Evolutionary conservation across 1,139 yeast genomes (phyloP).

Genomic region (Zygosaccharomyces sapae): DNA sequence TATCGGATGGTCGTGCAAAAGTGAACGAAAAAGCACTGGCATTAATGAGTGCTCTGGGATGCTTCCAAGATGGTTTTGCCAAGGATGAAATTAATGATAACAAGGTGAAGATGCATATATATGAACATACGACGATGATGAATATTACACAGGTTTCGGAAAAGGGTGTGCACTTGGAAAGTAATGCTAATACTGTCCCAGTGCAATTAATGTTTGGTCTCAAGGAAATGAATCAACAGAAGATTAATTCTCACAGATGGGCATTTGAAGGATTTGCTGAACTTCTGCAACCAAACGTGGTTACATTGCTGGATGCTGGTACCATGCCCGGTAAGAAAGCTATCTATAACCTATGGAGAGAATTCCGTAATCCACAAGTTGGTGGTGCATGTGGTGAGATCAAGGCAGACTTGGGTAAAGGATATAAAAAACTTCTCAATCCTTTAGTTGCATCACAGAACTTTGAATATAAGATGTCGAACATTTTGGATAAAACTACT

Average conservation of each 20-base stretch:
- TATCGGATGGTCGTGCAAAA: constrained; percentile 92
- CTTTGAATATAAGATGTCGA: constrained; percentile 89
- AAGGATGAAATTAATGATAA: constrained; percentile 83
- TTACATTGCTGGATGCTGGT: constrained; percentile 85
- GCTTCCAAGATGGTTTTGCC: constrained; percentile 92
- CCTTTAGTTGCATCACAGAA: constrained; percentile 92
- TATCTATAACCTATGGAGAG: constrained; percentile 82
- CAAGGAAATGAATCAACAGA: constrained; percentile 84
- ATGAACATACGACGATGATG: constrained; percentile 74
- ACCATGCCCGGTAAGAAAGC: constrained; percentile 88
- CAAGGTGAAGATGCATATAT: constrained; percentile 85
- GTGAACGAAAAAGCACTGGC: constrained; percentile 80
- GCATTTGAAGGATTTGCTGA: constrained; percentile 90
- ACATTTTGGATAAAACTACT: constrained; percentile 84
- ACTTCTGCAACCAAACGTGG: constrained; percentile 77
- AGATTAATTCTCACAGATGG: constrained; percentile 96
- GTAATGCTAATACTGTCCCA: constrained; percentile 58
- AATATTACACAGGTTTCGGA: constrained; percentile 61
- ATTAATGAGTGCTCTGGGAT: constrained; percentile 83
- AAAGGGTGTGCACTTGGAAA: constrained; percentile 56
- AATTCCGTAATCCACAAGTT: constrained; percentile 76
- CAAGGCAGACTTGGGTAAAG: constrained; percentile 79
- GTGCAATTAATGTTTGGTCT: constrained; percentile 86
- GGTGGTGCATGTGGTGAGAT: constrained; percentile 97
- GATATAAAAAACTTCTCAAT: constrained; percentile 62